Percentiles rank a stretch among this genome's conserved stretches.
phyloP scores from a whole-genome alignment of 2,329 filamentous ascomycete genomes.

The Stromatinia cepivora region DNA sequence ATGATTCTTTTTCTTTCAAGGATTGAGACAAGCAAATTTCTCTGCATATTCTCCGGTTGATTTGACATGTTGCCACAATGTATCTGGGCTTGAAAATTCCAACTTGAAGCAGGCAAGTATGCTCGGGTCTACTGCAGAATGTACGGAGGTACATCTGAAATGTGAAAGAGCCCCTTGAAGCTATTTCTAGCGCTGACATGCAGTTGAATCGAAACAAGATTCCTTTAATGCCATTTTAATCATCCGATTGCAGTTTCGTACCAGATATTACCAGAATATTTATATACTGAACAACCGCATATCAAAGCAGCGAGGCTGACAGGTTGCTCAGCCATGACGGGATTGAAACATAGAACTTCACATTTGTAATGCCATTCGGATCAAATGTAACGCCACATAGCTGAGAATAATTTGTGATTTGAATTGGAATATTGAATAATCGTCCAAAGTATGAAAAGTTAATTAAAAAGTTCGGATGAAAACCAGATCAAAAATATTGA shows the following conservation, averaged over 20 bases:
- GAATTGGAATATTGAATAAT: not conserved
- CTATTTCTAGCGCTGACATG: constrained; percentile 5
- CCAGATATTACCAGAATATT: too few species aligned
- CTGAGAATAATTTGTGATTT: not conserved
- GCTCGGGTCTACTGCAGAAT: not conserved
- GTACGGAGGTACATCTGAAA: constrained; percentile 5
- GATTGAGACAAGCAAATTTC: not conserved
- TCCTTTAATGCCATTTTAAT: not conserved
- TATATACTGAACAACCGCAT: not conserved
- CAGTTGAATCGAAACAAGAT: constrained; percentile 5
- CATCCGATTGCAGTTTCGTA: not conserved
- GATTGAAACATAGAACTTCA: not conserved
- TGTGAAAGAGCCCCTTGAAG: not conserved
- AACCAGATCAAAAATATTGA: not conserved
- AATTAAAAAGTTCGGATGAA: constrained; percentile 11
- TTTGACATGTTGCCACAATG: constrained; percentile 15
- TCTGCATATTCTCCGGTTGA: not conserved
- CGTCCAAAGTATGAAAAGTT: not conserved
- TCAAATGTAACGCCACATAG: not conserved
- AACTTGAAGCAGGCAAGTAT: not conserved
- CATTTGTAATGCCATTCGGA: not conserved
- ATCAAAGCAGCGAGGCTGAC: not conserved
- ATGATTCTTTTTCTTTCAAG: not conserved
- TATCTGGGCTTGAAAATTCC: not conserved
- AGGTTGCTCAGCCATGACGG: constrained; percentile 5